Base-by-base conservation (phyloP, 345 rosid genomes). In the Linum trigynum region DNA sequence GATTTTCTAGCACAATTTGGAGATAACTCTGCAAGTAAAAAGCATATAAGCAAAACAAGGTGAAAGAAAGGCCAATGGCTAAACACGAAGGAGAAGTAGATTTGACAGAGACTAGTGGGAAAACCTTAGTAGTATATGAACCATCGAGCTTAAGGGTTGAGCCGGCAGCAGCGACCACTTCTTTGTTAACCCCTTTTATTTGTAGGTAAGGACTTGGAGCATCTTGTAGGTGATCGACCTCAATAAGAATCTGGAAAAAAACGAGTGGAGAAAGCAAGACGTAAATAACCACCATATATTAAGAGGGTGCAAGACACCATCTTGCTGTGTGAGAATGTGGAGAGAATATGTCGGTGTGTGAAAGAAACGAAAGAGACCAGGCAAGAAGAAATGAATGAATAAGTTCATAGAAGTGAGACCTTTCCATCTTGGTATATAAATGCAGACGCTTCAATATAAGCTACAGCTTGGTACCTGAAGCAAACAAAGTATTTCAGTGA, bases 101-200 rank as follows among this genome's bases (percentile, higher is more conserved):
- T 43, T 48, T 65, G 15, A 43, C 74, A 23, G 32, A 23, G 32
- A 23, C 32, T 23, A 23, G 32, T 23, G 62, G 53, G 64, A 70
- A 67, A 70, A 95, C 99, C 99, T 95, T 91, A 45, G 99, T 89
- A 39, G 98, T 89, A 76, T 95, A 95, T 68, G 96, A 95, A 57
- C 94, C 91, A 76, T 91, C 95, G 59, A 95, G 75, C 73, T 83
- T 84, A 70, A 95, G 85, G 55, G 81, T 77, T 62, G 98, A 91
- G 66, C 99, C 99, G 73, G 98, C 96, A 65, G 89, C 87, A 14
- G 85, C 85, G 59, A 95, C 99, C 53, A 90, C 90, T 71, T 95
- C 98, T 77, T 87, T 95, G 76, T 86, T 78, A 64, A 89, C 88
- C 68, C 99, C 99, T 87, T 95, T 95, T 66, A 95, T 95, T 76